phyloP scores from a whole-genome alignment of 2,329 filamentous ascomycete genomes.

The Colletotrichum echinochloae region DNA sequence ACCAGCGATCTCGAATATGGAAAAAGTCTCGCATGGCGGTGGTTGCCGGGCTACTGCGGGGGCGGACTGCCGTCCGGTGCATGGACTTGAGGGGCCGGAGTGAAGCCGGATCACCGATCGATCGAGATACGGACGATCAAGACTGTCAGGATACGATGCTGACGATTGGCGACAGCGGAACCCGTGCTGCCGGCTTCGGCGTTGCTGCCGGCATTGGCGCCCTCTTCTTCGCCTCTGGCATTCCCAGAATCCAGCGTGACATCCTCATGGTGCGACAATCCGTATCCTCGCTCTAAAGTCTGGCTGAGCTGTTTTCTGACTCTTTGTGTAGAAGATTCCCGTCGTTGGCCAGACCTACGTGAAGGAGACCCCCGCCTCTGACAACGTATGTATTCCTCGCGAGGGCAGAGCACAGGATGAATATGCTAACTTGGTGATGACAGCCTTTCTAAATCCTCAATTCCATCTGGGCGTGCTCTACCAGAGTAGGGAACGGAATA shows the following conservation, averaged over 20 bases:
- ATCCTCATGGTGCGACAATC: conserved; percentile 64
- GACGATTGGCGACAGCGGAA: conserved; percentile 54
- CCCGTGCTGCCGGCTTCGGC: conserved; percentile 66
- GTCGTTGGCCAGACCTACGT: conserved; percentile 63
- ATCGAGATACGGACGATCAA: background rate
- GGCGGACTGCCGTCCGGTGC: background rate
- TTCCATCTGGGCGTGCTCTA: background rate
- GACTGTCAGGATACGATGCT: background rate
- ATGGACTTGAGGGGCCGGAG: too few species aligned
- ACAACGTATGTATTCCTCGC: conserved; percentile 65
- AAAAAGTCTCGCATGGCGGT: background rate
- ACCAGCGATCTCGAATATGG: background rate
- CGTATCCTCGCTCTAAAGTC: background rate
- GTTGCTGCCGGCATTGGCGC: conserved; percentile 68
- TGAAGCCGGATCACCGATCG: background rate
- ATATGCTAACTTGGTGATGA: background rate
- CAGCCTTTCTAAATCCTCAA: conserved; percentile 55
- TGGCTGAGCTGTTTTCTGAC: conserved; percentile 43
- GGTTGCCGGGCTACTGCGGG: background rate
- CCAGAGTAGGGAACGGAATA: background rate
- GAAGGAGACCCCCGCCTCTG: conserved; percentile 68
- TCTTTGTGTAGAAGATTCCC: conserved; percentile 63
- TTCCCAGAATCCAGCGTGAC: conserved; percentile 70
- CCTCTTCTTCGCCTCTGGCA: conserved; percentile 71
- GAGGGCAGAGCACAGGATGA: too few species aligned